Conservation (phyloP, 768 basidiomycete genomes). For the Fibroporia radiculosa region DNA sequence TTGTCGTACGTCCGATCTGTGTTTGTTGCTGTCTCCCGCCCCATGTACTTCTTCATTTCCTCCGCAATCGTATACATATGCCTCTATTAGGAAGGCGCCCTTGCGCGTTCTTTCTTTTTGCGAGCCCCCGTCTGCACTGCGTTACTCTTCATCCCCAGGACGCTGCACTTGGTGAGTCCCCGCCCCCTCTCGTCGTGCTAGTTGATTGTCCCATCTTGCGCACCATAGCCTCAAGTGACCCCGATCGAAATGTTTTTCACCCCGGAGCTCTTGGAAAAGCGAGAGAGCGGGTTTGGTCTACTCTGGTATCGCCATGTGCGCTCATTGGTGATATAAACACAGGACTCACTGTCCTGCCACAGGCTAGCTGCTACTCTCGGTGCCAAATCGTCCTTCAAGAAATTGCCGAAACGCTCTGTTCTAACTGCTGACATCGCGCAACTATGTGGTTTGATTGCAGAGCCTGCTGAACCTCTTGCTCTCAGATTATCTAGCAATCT, state of each 20-base stretch:
- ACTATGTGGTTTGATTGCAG: constrained; percentile 72
- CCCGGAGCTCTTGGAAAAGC: constrained; percentile 66
- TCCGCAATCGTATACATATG: not conserved
- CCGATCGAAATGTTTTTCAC: constrained; percentile 65
- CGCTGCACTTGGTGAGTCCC: too few relatives aligned
- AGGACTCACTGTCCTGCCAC: not conserved
- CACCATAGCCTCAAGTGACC: too few relatives aligned
- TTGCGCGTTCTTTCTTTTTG: not conserved
- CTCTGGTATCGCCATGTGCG: constrained; percentile 47
- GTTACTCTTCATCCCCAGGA: not conserved
- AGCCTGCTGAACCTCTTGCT: constrained; percentile 83
- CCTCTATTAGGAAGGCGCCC: constrained; percentile 3
- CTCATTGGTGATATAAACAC: not conserved
- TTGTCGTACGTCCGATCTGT: not conserved
- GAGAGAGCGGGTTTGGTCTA: constrained; percentile 87
- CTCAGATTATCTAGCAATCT: constrained; percentile 82
- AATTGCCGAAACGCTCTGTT: constrained; percentile 77
- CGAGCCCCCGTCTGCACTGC: not conserved
- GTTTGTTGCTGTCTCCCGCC: not conserved
- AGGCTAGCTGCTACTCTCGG: constrained; percentile 93
- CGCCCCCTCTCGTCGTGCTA: too few relatives aligned
- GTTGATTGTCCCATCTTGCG: too few relatives aligned
- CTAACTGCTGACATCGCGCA: constrained; percentile 76
- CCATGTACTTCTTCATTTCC: not conserved
- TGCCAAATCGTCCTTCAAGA: constrained; percentile 79